Conservation (phyloP, 2,329 filamentous ascomycete genomes). For the Apiospora malaysiana region DNA sequence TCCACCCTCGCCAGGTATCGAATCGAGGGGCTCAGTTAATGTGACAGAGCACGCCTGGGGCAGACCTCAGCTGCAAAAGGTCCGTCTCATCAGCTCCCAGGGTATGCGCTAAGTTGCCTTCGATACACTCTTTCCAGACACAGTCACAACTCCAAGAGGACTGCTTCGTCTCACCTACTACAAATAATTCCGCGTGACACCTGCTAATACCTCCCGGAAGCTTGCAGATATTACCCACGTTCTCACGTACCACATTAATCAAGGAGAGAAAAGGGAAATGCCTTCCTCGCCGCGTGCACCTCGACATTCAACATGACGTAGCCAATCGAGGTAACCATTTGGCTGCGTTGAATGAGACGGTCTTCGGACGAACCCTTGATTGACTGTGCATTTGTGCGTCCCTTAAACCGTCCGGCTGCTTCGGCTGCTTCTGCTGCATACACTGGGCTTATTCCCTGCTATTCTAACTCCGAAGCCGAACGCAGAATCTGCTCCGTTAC, state of each 20-base stretch:
- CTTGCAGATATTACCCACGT: not conserved
- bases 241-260: not conserved
- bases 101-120: not conserved
- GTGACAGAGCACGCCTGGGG: not conserved
- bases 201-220: not conserved
- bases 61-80: conserved; percentile 1
- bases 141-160: not conserved
- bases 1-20: not conserved
- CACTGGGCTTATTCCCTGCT: not conserved
- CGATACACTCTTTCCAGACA: not conserved
- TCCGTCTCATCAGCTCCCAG: not conserved
- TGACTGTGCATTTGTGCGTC: not conserved
- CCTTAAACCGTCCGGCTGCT: not conserved
- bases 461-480: not conserved
- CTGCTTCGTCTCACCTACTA: not conserved
- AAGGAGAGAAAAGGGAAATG: not conserved
- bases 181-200: not conserved
- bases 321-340: not conserved
- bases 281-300: not conserved
- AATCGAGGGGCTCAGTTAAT: not conserved
- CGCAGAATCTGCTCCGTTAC: not conserved
- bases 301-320: not conserved
- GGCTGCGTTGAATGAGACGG: not conserved
- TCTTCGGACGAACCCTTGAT: not conserved
- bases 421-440: not conserved